A percentile compares a stretch with the other conserved stretches of the same genome.
Conservation (phyloP, 2,329 filamentous ascomycete genomes). For the Aspergillus fructus region DNA sequence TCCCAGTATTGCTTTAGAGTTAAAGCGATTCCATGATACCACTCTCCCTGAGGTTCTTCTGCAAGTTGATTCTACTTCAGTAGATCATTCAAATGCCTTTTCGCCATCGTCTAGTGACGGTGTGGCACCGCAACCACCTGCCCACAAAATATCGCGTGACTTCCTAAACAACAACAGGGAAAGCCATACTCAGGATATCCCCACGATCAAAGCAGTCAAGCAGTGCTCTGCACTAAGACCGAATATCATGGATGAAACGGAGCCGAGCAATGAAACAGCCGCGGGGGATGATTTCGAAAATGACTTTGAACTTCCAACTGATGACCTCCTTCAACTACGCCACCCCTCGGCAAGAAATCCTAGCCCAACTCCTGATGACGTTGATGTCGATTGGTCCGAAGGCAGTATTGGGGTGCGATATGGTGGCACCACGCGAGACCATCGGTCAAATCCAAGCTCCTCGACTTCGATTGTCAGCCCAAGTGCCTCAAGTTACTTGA, state of each 20-base stretch:
- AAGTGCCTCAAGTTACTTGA: constrained; percentile 87
- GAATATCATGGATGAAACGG: constrained; percentile 53
- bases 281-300: constrained; percentile 68
- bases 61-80: constrained; percentile 58
- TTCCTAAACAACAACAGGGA: constrained; percentile 62
- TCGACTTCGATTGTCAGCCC: constrained; percentile 88
- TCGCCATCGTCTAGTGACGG: constrained; percentile 29
- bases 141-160: constrained; percentile 56
- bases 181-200: constrained; percentile 61
- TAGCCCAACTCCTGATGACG: constrained; percentile 66
- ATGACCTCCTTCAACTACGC: constrained; percentile 65
- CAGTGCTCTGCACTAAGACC: constrained; percentile 54
- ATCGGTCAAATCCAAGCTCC: constrained; percentile 78
- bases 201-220: constrained; percentile 69
- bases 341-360: constrained; percentile 64
- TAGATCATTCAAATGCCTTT: constrained; percentile 40
- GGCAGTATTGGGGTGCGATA: constrained; percentile 88
- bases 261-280: constrained; percentile 42
- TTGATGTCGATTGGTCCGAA: constrained; percentile 84
- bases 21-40: constrained; percentile 62
- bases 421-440: constrained; percentile 78
- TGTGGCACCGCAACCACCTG: constrained; percentile 52
- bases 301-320: constrained; percentile 69
- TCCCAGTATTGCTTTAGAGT: constrained; percentile 55
- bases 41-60: constrained; percentile 68